A percentile compares a stretch with the other conserved stretches of the same genome.
These are phyloP conservation scores for Termitomyces sp. DNA, from an alignment of 768 basidiomycete species.

Conservation along the genomic window DNA sequence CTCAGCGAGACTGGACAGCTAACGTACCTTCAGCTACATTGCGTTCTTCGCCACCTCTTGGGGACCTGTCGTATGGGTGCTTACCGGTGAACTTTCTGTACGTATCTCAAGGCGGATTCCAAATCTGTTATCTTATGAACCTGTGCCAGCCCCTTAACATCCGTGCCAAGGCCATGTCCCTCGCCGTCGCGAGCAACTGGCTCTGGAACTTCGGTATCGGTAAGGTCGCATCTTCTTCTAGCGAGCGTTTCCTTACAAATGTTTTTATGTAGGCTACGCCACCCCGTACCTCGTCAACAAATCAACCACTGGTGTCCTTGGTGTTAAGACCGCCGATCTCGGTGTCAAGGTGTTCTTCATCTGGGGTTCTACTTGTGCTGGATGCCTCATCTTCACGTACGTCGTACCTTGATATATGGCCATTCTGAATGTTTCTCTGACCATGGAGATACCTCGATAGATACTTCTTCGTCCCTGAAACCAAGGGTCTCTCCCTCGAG, in stretches of 20 bases:
- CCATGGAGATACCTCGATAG: not conserved
- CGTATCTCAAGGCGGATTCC: not conserved
- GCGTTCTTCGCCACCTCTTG: slow-evolving; percentile 56
- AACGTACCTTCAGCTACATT: slow-evolving; percentile 7
- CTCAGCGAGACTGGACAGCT: not conserved
- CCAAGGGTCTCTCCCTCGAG: slow-evolving; percentile 22
- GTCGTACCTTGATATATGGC: slow-evolving; percentile 28
- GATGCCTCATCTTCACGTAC: slow-evolving; percentile 75
- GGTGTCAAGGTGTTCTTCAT: slow-evolving; percentile 83
- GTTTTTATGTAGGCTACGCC: slow-evolving; percentile 18
- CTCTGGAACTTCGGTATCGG: slow-evolving; percentile 78
- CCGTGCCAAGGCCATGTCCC: slow-evolving; percentile 79
- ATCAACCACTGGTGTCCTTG: slow-evolving; percentile 14
- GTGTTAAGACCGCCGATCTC: slow-evolving; percentile 40
- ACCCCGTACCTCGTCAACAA: slow-evolving; percentile 56
- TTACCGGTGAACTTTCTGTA: slow-evolving; percentile 73
- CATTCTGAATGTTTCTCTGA: not conserved
- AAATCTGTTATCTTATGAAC: not conserved
- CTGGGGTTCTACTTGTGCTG: slow-evolving; percentile 67
- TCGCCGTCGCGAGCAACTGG: slow-evolving; percentile 73
- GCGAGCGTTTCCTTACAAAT: not conserved
- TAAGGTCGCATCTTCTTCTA: slow-evolving; percentile 31
- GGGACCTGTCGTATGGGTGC: slow-evolving; percentile 70
- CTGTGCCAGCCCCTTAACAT: slow-evolving; percentile 57
- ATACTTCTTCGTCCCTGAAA: slow-evolving; percentile 22